Percentiles rank a stretch among this genome's conserved stretches.
These are phyloP conservation scores for Diplodia sapinea DNA, from an alignment of 2,329 filamentous ascomycete genomes.

Conservation along the genomic window DNA sequence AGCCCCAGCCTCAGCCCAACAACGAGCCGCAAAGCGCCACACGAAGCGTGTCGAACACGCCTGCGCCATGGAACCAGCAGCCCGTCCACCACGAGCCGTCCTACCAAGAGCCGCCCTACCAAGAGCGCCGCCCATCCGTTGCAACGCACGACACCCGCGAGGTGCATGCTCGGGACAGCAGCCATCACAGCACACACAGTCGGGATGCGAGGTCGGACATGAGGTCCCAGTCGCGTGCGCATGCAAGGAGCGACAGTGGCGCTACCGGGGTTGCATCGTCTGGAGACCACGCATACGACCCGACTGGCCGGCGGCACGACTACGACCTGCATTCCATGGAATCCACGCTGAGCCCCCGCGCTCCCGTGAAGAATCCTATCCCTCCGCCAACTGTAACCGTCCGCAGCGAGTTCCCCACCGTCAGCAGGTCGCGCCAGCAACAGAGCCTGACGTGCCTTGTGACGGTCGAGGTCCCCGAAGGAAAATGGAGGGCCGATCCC, in stretches of 20 bases:
- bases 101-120: conserved; percentile 40
- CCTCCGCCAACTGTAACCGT: conserved; percentile 91
- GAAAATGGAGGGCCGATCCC: conserved; percentile 84
- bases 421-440: conserved; percentile 89
- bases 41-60: conserved; percentile 53
- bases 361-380: conserved; percentile 79
- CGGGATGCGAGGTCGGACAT: conserved; percentile 38
- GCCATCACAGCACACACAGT: conserved; percentile 34
- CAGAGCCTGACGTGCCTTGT: conserved; percentile 93
- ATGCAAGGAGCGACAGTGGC: conserved; percentile 76
- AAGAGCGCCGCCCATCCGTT: conserved; percentile 38
- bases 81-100: conserved; percentile 7
- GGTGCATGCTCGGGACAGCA: conserved; percentile 39
- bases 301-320: conserved; percentile 76
- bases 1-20: too few species aligned
- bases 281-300: conserved; percentile 78
- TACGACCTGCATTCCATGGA: conserved; percentile 98
- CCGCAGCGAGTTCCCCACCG: conserved; percentile 93
- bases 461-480: conserved; percentile 91
- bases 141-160: conserved; percentile 26
- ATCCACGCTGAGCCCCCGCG: conserved; percentile 74
- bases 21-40: conserved; percentile 24
- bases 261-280: conserved; percentile 67
- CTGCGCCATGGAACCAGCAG: conserved; percentile 69
- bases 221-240: conserved; percentile 53